These are phyloP conservation scores for Hanseniaspora lachancei DNA, from an alignment of 805 yeast genomes.

Conservation along the genomic window DNA sequence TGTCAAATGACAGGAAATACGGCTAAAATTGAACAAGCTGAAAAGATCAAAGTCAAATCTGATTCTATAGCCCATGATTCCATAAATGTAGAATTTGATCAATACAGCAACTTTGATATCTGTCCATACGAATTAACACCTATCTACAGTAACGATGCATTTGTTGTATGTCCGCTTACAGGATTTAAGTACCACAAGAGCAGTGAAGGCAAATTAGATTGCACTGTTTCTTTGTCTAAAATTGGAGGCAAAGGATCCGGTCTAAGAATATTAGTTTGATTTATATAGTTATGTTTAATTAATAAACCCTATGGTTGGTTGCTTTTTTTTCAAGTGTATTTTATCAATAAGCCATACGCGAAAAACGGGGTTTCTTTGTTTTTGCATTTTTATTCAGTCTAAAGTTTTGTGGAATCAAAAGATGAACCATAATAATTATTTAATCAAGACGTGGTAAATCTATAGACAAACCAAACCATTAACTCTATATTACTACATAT, in stretches of 20 bases:
- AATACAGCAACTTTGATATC: slow-evolving; percentile 77
- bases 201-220: slow-evolving; percentile 68
- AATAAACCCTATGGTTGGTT: neutral
- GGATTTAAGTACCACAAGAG: slow-evolving; percentile 74
- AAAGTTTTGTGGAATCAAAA: neutral
- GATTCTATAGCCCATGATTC: slow-evolving; percentile 77
- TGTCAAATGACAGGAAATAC: slow-evolving; percentile 59
- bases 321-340: neutral
- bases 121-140: slow-evolving; percentile 84
- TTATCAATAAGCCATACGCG: neutral
- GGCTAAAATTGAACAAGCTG: slow-evolving; percentile 77
- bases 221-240: slow-evolving; percentile 58
- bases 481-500: too few relatives aligned
- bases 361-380: neutral
- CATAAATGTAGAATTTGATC: slow-evolving; percentile 82
- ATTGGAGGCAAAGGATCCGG: slow-evolving; percentile 93
- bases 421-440: neutral
- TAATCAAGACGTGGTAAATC: too few relatives aligned
- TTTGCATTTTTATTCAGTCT: neutral
- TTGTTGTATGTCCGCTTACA: slow-evolving; percentile 66
- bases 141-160: slow-evolving; percentile 62
- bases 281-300: neutral
- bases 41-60: slow-evolving; percentile 64
- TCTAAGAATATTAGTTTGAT: slow-evolving; percentile 36
- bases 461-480: too few relatives aligned